Evolutionary conservation across 768 basidiomycete genomes (phyloP), one percentile per base, ranked within the genome.

Genomic region (Tricholoma saponaceum): DNA sequence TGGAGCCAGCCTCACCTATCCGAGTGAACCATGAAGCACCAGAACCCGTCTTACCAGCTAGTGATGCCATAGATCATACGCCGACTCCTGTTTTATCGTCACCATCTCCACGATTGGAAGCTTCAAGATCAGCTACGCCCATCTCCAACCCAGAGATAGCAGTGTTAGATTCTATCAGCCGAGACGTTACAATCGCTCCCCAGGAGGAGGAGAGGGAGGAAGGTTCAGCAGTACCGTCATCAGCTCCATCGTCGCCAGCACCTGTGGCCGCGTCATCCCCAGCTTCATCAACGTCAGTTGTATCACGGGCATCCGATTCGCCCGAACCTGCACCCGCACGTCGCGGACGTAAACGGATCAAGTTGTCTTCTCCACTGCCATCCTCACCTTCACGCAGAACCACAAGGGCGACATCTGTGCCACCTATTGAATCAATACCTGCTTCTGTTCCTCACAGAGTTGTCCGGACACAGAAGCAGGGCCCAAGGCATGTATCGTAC

Each of bases 71-170:
- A 18, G n/a, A 50, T 10, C 25, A 28, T 18, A 28, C 30, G 30
- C 47, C 26, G 6, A 50, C 47, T 30, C 28, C 47, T 30, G n/a
- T 28, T 28, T 18, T 28, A 28, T 28, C 13, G n/a, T 18, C 18
- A 5, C 25, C 47, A 3, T 30, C 47, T 50, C 26, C 47, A 25
- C 47, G n/a, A 18, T 33, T 46, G 16, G 49, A 51, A 49, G 43
- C 35, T 30, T 28, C 39, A 14, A 32, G 56, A 26, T 49, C 63
- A 23, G 25, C 52, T 33, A 67, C 69, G n/a, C 65, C 68, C 2
- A 64, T 67, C 43, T 69, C 69, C 23, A 68, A 66, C 58, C 69
- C 70, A 12, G 69, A 67, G n/a, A 72, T 70, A 39, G 67, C 67
- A 16, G 56, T 58, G 7, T 41, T 61, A 43, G 58, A 62, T 30